Evolutionary conservation across 2,329 filamentous ascomycete genomes (phyloP).

Genomic region (Fusarium multiceps): DNA sequence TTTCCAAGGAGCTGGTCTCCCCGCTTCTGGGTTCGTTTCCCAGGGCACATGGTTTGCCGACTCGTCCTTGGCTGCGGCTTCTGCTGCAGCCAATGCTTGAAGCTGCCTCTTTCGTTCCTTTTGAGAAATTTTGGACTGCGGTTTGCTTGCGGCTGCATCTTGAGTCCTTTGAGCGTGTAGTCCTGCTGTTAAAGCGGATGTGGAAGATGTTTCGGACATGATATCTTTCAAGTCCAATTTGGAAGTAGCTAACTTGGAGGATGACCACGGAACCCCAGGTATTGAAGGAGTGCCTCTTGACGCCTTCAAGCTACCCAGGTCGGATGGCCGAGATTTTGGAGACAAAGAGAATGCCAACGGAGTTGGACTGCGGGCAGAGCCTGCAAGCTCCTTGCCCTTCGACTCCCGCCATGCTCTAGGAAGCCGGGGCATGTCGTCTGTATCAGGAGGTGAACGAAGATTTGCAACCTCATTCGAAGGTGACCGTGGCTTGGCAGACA

Average conservation of each 20-base stretch:
- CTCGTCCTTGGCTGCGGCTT: conserved; percentile 54
- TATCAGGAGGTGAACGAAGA: conserved; percentile 40
- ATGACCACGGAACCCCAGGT: conserved; percentile 61
- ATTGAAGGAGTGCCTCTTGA: conserved; percentile 22
- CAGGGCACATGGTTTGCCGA: conserved; percentile 55
- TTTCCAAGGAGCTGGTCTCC: conserved; percentile 73
- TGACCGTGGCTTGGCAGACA: conserved; percentile 46
- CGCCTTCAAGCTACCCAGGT: conserved; percentile 6
- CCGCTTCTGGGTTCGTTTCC: conserved; percentile 55
- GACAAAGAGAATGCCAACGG: conserved; percentile 38
- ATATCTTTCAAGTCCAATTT: conserved; percentile 83
- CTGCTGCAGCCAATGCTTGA: conserved; percentile 68
- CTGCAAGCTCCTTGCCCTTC: conserved; percentile 43
- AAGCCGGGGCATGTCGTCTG: conserved; percentile 47
- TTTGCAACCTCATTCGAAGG: conserved; percentile 35
- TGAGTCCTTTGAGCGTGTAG: conserved; percentile 63
- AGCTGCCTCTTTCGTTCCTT: conserved; percentile 90
- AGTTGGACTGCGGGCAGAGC: conserved; percentile 22
- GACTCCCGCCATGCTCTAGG: conserved; percentile 48
- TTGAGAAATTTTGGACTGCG: conserved; percentile 78
- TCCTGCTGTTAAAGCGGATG: conserved; percentile 65
- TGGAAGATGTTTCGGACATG: conserved; percentile 69
- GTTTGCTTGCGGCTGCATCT: conserved; percentile 52
- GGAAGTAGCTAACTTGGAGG: conserved; percentile 63
- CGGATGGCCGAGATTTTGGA: conserved; percentile 24